Base-by-base conservation (phyloP, 176 grass and related monocot genomes). In the Bothriochloa decipiens region DNA sequence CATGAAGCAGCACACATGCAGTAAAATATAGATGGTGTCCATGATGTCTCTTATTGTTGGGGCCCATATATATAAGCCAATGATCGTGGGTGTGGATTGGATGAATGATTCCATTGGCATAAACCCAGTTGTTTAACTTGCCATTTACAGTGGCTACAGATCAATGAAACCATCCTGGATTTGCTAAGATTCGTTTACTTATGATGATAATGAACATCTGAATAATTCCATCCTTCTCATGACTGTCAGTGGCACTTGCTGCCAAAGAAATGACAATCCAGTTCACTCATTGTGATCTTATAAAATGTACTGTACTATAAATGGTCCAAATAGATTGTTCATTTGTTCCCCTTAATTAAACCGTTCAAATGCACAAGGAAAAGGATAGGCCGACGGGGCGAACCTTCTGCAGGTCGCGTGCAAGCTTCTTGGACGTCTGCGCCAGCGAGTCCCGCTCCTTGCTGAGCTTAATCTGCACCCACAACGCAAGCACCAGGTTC, bases 331-430 rank as follows among this genome's bases (percentile, higher is more conserved):
- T 58, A 17, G n/a, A 70, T 17, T 11, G 5, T 39, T 36, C 57
- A n/a, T 1, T 58, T 20, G 6, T 4, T 32, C 7, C 9, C 53
- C 46, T 16, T 16, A 43, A 8, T 18, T 25, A n/a, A 68, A 72
- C 20, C 28, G 11, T n/a, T 45, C 33, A 27, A 3, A 46, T 32
- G 81, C 11, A 39, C 11, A 79, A 28, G 36, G 74, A 58, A 49
- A 69, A 50, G 41, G 58, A 43, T 4, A 75, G 52, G 17, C 2
- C 11, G 13, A 78, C 45, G 32, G 55, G 65, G 70, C 1, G n/a
- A 46, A 92, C 92, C 95, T 98, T 98, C 68, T 92, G 81, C 68
- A 95, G 78, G 82, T 98, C 90, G 20, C 89, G 95, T 57, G 91
- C 74, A 76, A 91, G 86, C 86, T 91, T 98, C 85, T 95, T 94